Base-by-base conservation (phyloP, 139 green algal species). In the Chlamydomonas sp. region DNA sequence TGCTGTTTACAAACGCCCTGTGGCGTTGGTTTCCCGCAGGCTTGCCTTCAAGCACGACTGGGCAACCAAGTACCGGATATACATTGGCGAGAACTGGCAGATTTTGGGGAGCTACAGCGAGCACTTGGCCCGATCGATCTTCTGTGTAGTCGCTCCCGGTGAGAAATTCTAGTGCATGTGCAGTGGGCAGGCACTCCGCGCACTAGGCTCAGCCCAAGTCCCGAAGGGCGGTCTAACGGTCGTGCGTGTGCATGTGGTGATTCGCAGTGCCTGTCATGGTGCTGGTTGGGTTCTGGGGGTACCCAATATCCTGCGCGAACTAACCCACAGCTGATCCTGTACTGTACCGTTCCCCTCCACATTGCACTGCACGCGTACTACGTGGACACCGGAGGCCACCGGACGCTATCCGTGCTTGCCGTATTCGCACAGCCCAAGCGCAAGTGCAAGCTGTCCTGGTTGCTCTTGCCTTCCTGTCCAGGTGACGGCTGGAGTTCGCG, bases 131-230 rank as follows among this genome's bases (percentile, higher is more conserved):
- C 77, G 90, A n/a, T 89, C 84, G 16, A 66, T 78, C 31, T 95
- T 92, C 83, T 95, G 93, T 77, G 74, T 95, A 4, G 90, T 95
- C 0, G 79, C 77, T 2, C 90, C 91, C 0, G 88, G 88, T 91
- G 71, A 16, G 81, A 8, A 75, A 49, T 49, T 0, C 31, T 49
- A 49, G 31, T 49, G 31, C 31, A 49, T 49, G 31, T 49, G 31
- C 31, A 49, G 31, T 49, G 0, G 31, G 31, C 31, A 49, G 31
- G 31, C 31, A 49, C 31, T 49, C 31, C 31, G 31, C 31, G 31
- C 31, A 49, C 31, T 49, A 49, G 31, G 31, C 31, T 49, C 31
- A 49, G 31, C 31, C 31, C 31, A 49, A 49, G 31, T 49, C 31
- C 31, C 31, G 31, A 49, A 49, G 0, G 31, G 31, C 31, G 31